Base-by-base conservation (phyloP, 2,329 filamentous ascomycete genomes). In the Sporothrix curviconia region DNA sequence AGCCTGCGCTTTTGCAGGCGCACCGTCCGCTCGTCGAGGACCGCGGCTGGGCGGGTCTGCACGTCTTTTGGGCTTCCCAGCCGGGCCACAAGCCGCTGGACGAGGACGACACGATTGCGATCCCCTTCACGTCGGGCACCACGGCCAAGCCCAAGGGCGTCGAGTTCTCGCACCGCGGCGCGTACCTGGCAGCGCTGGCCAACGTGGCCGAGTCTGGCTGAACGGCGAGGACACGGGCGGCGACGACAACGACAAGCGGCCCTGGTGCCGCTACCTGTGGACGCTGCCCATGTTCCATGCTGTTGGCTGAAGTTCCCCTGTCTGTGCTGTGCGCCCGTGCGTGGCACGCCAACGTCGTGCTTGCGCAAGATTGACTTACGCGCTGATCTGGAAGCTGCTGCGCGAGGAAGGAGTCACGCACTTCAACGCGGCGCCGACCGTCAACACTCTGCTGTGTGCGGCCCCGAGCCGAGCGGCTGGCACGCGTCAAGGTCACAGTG, bases 311-410 rank as follows among this genome's bases (percentile, higher is more conserved):
- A 92, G 1, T 95, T 92, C 66, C 90, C 90, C 0, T 96, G 92
- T n/a, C n/a, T n/a, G 94, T 82, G 92, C 1, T 96, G n/a, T 54
- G 90, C 11, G 90, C 91, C n/a, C 1, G 91, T 94, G 4, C 80
- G 94, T 60, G 94, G 92, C n/a, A 95, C 92, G 3, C 91, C n/a
- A n/a, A 97, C 70, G 91, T 96, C n/a, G 69, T 96, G 92, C 66
- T 77, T 99, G 17, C 83, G 94, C 60, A 97, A 96, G 76, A 90
- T 99, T 63, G 91, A 97, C 72, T n/a, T 99, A 99, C 68, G 84
- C 89, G 0, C 78, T 92, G 59, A 95, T 99, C 60, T 99, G 94
- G 94, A 81, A 82, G 50, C 74, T 99, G 4, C 75, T 99, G 34
- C 95, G 91, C 67, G 82, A 90, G 54, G 89, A 97, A 71, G 78